Percentiles rank a stretch among this genome's conserved stretches.
These are phyloP conservation scores for Rhododendron vialii DNA, from an alignment of 148 eudicot species.

Conservation along the genomic window DNA sequence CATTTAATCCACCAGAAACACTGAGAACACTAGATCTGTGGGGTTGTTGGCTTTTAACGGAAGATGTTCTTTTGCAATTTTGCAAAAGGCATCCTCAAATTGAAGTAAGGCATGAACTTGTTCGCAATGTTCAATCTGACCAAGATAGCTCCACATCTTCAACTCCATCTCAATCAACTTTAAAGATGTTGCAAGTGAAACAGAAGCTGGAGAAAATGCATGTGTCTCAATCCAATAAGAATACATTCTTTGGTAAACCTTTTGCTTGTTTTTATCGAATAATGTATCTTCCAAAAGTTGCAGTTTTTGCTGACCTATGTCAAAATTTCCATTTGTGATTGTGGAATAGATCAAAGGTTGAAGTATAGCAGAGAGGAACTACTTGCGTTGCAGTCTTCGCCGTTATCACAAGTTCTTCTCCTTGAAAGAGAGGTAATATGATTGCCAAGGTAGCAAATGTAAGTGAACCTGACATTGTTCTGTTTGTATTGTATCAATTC, in stretches of 20 bases:
- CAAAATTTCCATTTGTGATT: neutral
- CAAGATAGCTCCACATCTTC: conserved; percentile 11
- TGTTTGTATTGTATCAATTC: neutral
- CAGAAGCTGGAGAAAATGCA: conserved; percentile 27
- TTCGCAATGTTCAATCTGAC: conserved; percentile 18
- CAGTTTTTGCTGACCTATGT: neutral
- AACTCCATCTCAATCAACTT: conserved; percentile 23
- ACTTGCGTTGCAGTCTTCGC: conserved; percentile 54
- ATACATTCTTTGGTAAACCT: conserved; percentile 43
- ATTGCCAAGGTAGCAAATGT: neutral
- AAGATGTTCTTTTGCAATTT: conserved; percentile 44
- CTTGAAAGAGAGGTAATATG: conserved; percentile 14
- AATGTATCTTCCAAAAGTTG: neutral
- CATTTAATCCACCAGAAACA: conserved; percentile 52
- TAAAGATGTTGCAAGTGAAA: conserved; percentile 24
- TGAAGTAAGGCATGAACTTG: conserved; percentile 55
- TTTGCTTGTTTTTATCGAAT: neutral
- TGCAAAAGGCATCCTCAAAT: conserved; percentile 46
- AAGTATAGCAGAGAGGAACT: conserved; percentile 78
- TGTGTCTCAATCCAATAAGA: conserved; percentile 24
- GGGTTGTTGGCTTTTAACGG: conserved; percentile 85
- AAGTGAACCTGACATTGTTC: neutral
- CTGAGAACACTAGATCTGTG: conserved; percentile 54
- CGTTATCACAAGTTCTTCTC: conserved; percentile 27
- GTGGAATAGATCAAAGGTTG: conserved; percentile 71